Percentiles rank a stretch among this genome's conserved stretches.
phyloP scores from a whole-genome alignment of 108 stramenopile genomes.

The Skeletonema costatum region DNA sequence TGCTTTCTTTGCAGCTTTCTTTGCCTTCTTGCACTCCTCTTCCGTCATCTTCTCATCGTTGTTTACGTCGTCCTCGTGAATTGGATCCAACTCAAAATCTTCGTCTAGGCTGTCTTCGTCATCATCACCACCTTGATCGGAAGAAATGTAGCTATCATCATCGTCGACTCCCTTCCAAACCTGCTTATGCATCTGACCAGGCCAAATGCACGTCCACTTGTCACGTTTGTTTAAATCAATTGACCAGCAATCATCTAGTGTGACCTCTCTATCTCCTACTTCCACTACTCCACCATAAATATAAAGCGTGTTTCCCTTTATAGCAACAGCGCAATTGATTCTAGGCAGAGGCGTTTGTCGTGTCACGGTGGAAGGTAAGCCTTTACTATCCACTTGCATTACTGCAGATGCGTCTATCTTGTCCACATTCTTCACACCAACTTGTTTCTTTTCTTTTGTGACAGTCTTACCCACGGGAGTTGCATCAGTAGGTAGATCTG shows the following conservation, averaged over 20 bases:
- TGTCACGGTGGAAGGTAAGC: slow-evolving; percentile 64
- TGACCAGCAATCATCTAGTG: slow-evolving; percentile 89
- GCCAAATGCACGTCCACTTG: slow-evolving; percentile 83
- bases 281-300: slow-evolving; percentile 87
- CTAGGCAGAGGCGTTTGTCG: slow-evolving; percentile 81
- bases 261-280: slow-evolving; percentile 90
- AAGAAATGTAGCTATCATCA: slow-evolving; percentile 82
- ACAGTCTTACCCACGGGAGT: not conserved
- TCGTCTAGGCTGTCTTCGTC: slow-evolving; percentile 67
- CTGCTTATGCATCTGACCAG: slow-evolving; percentile 88
- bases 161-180: slow-evolving; percentile 87
- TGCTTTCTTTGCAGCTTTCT: slow-evolving; percentile 53
- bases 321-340: slow-evolving; percentile 65
- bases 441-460: not conserved
- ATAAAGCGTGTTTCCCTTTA: slow-evolving; percentile 64
- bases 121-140: slow-evolving; percentile 46
- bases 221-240: slow-evolving; percentile 85
- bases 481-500: not conserved
- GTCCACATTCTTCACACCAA: not conserved
- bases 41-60: slow-evolving; percentile 40
- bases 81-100: slow-evolving; percentile 51
- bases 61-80: slow-evolving; percentile 39
- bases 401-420: slow-evolving; percentile 57
- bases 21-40: slow-evolving; percentile 39
- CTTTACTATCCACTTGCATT: slow-evolving; percentile 64